Base-by-base conservation (phyloP, 2,329 filamentous ascomycete species). In the Balansia obtecta region DNA sequence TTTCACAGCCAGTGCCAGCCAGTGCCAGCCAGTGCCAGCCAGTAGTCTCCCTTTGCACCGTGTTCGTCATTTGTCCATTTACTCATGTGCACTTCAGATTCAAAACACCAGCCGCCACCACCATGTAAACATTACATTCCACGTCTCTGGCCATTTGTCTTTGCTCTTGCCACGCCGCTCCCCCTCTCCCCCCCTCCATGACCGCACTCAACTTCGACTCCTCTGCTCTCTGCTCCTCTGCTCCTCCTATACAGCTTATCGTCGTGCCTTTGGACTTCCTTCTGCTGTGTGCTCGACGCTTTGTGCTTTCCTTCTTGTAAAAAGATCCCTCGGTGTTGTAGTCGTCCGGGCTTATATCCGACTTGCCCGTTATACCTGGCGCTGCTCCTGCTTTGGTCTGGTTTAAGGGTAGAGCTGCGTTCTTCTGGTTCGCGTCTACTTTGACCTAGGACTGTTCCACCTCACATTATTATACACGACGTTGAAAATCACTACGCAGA, bases 111-210 rank as follows among this genome's bases (percentile, higher is more conserved):
- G 32, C 52, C 50, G 51, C 52, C 45, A 47, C 47, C 46, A 41
- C 38, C 45, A 48, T 32, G 52, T 47, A 49, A 56, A 54, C 49
- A 53, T 54, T 58, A 50, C 55, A 58, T 58, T 58, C 56, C 55
- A 55, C 42, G 42, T 50, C 41, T 12, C 40, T 38, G 16, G 34
- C 37, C 37, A 13, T 5, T 38, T 16, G 44, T 40, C 48, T 38
- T 48, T 46, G 48, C 49, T 49, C 52, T 37, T 18, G 41, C 22
- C 45, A 40, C 40, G 15, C 5, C 27, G 27, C 34, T 45, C 41
- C 18, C 34, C 16, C 34, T 45, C 41, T 22, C 34, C 16, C 41
- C 41, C 38, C 48, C 51, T 50, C 41, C 48, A 49, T 32, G 16
- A 40, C 27, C 16, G 9, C 18, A 38, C 22, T 44, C 43, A n/a